Conservation (phyloP, 306 rosid genomes). For the Pyrus betulifolia region DNA sequence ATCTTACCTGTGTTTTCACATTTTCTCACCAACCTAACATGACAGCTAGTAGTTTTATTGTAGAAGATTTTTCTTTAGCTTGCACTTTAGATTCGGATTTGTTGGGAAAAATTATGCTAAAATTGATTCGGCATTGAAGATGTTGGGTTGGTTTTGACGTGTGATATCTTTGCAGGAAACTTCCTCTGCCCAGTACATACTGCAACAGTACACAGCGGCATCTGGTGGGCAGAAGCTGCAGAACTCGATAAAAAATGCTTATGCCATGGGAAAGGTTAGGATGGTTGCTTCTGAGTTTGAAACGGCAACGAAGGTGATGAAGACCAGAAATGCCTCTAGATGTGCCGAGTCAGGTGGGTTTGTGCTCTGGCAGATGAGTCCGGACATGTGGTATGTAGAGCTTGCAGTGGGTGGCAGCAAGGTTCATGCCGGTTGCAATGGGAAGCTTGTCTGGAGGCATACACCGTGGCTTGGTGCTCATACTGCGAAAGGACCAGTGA, state of each 20-base stretch:
- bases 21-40: not conserved
- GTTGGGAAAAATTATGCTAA: not conserved
- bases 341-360: constrained; percentile 96
- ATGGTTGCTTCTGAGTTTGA: constrained; percentile 98
- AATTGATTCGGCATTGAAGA: not conserved
- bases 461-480: constrained; percentile 98
- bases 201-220: constrained; percentile 95
- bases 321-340: constrained; percentile 59
- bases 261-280: constrained; percentile 93
- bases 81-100: not conserved
- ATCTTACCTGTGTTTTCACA: not conserved
- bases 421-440: constrained; percentile 97
- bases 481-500: constrained; percentile 91
- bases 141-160: not conserved
- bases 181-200: constrained; percentile 94
- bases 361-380: constrained; percentile 99
- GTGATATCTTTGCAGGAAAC: constrained; percentile 57
- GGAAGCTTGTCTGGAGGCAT: constrained; percentile 96
- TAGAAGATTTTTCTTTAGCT: not conserved
- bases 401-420: constrained; percentile 92
- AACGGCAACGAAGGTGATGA: constrained; percentile 74
- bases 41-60: not conserved
- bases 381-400: constrained; percentile 99
- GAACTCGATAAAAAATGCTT: constrained; percentile 70
- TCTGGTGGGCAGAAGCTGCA: constrained; percentile 93